Conservation (phyloP, 805 yeast species). For the Danielia oregonensis region DNA sequence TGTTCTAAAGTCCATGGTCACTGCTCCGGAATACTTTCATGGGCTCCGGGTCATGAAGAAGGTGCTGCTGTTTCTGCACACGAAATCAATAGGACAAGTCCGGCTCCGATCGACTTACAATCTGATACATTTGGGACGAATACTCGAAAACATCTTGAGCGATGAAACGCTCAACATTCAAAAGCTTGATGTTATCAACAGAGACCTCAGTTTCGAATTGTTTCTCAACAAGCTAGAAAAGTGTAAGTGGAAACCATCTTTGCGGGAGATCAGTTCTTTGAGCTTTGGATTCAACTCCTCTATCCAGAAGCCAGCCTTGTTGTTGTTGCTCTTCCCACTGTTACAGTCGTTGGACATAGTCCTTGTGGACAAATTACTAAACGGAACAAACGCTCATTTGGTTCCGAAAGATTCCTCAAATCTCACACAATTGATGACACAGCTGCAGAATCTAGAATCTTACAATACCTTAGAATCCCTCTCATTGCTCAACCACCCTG, state of each 20-base stretch:
- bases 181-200: conserved; percentile 28
- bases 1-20: conserved; percentile 22
- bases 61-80: conserved; percentile 15
- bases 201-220: conserved; percentile 22
- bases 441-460: conserved; percentile 12
- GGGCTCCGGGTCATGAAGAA: conserved; percentile 28
- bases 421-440: no score
- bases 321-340: conserved; percentile 22
- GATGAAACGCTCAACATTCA: conserved; percentile 20
- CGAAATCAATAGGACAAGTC: conserved; percentile 18
- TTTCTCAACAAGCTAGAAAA: conserved; percentile 23
- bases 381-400: conserved; percentile 15
- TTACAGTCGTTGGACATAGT: conserved; percentile 23
- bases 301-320: conserved; percentile 13
- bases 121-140: conserved; percentile 20
- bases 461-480: conserved; percentile 15
- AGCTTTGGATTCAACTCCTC: conserved; percentile 28
- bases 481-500: conserved; percentile 26
- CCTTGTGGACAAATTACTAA: conserved; percentile 15
- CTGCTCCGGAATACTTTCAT: conserved; percentile 24
- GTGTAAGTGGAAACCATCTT: conserved; percentile 22
- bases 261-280: conserved; percentile 18
- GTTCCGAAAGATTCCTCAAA: conserved; percentile 11
- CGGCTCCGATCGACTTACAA: conserved; percentile 21
- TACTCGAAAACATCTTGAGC: conserved; percentile 24